Percentiles rank a stretch among this genome's conserved stretches.
Evolutionary conservation across 2,329 filamentous ascomycete species (phyloP).

Genomic region (Parastagonospora nodorum): DNA sequence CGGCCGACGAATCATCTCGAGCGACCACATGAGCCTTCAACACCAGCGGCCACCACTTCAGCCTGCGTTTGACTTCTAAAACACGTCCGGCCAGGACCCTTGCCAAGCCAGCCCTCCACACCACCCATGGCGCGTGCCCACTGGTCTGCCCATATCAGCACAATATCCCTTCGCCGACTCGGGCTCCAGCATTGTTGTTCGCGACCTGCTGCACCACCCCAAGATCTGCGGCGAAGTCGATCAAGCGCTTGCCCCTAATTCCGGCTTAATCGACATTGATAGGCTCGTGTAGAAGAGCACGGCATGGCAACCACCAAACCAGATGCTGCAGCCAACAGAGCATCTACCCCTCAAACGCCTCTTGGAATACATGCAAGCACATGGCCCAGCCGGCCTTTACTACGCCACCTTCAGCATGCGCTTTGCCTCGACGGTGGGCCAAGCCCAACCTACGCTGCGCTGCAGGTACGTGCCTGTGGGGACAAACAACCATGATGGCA

Average conservation of each 20-base stretch:
- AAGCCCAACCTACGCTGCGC: conserved; percentile 1
- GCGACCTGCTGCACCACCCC: not conserved
- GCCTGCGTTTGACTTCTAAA: conserved; percentile 7
- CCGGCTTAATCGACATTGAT: not conserved
- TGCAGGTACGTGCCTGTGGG: conserved; percentile 26
- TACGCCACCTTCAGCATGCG: not conserved
- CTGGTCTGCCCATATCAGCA: too few species aligned
- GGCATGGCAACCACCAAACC: not conserved
- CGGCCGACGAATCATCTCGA: too few species aligned
- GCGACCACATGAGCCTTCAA: not conserved
- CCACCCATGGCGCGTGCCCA: too few species aligned
- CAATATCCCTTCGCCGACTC: too few species aligned
- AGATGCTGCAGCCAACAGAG: conserved; percentile 1
- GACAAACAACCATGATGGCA: conserved; percentile 1
- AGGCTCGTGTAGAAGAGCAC: not conserved
- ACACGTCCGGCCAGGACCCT: conserved; percentile 8
- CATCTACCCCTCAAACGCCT: conserved; percentile 2
- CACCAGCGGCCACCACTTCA: conserved; percentile 17
- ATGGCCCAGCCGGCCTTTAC: not conserved
- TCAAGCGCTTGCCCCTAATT: too few species aligned
- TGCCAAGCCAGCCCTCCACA: conserved; percentile 2
- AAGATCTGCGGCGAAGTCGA: not conserved
- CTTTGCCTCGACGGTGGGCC: not conserved
- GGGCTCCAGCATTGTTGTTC: not conserved
- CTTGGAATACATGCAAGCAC: not conserved